These are phyloP conservation scores for Brassica rapa DNA, from an alignment of 345 rosid species.

Conservation along the genomic window DNA sequence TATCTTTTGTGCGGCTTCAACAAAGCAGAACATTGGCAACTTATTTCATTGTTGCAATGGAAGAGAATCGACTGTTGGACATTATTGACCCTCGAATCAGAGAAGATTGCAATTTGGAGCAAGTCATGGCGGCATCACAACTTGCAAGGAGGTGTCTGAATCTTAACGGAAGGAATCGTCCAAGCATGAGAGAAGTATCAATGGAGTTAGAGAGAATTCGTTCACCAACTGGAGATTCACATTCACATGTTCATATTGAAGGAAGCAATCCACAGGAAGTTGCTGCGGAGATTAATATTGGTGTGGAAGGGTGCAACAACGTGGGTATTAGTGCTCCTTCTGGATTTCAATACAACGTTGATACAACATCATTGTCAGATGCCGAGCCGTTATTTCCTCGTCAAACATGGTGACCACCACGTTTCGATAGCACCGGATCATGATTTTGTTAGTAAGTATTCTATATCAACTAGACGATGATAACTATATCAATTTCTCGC, in stretches of 20 bases:
- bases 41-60: not conserved
- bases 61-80: not conserved
- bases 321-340: not conserved
- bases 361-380: no score
- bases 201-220: slow-evolving; percentile 10
- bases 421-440: no score
- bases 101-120: not conserved
- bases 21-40: not conserved
- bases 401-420: no score
- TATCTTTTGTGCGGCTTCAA: not conserved
- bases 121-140: not conserved
- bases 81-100: not conserved
- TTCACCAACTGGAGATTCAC: not conserved
- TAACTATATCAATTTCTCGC: not conserved
- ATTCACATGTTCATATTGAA: not conserved
- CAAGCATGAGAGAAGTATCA: slow-evolving; percentile 10
- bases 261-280: not conserved
- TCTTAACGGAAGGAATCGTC: not conserved
- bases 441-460: not conserved
- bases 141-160: slow-evolving; percentile 1
- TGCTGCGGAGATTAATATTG: not conserved
- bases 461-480: not conserved
- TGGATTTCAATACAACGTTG: not conserved
- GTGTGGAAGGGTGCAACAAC: not conserved
- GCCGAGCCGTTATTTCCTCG: no score